phyloP scores from a whole-genome alignment of 2,329 filamentous ascomycete species.

The Colletotrichum sidae region DNA sequence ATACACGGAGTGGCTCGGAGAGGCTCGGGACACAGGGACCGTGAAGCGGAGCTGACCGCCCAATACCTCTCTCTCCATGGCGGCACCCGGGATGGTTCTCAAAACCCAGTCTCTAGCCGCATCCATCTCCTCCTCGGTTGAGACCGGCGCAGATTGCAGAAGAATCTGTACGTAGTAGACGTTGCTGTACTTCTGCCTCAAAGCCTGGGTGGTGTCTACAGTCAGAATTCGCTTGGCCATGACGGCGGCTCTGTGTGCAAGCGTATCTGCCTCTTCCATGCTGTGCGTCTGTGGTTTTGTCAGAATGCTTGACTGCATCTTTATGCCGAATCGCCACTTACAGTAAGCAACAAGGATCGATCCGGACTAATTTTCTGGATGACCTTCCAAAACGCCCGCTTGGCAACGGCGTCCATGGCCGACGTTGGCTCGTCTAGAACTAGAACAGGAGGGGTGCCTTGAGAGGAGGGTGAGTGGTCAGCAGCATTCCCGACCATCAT shows the following conservation, averaged over 20 bases:
- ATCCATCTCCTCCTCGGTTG: conserved; percentile 65
- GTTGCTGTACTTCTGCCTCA: conserved; percentile 70
- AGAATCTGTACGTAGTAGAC: conserved; percentile 73
- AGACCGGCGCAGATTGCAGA: conserved; percentile 68
- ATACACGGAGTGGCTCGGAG: neutral
- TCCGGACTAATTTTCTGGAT: conserved; percentile 73
- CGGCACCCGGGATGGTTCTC: conserved; percentile 61
- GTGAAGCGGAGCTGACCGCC: conserved; percentile 72
- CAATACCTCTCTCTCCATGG: conserved; percentile 67
- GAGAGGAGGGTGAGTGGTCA: too few species aligned
- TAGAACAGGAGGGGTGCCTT: conserved; percentile 5
- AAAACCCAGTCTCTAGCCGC: conserved; percentile 66
- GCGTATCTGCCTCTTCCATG: conserved; percentile 84
- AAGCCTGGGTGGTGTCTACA: conserved; percentile 67
- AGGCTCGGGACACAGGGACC: neutral
- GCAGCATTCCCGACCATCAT: neutral
- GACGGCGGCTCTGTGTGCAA: conserved; percentile 62
- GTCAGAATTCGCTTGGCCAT: conserved; percentile 62
- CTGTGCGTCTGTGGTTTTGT: conserved; percentile 67
- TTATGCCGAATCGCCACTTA: neutral
- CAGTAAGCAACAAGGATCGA: conserved; percentile 75
- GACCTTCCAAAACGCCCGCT: conserved; percentile 81
- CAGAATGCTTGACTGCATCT: neutral
- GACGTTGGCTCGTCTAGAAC: conserved; percentile 80
- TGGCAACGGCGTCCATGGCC: conserved; percentile 79